Evolutionary conservation across 2,329 filamentous ascomycete genomes (phyloP), one percentile per base, ranked within the genome.

Genomic region (Diaporthe capsici): DNA sequence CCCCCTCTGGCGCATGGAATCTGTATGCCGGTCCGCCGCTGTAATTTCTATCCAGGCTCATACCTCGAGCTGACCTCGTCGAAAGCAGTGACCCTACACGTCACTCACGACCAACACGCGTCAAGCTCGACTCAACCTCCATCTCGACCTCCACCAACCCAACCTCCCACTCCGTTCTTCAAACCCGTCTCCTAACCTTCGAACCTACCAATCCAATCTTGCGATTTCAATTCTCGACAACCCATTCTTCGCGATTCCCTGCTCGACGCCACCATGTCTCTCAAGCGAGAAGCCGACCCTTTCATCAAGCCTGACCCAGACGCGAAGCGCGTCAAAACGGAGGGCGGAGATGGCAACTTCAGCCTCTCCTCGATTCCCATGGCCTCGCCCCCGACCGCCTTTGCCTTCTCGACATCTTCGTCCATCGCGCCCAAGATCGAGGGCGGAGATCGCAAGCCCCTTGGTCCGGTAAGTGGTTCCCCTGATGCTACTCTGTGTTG

Each of bases 221-320:
- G 22, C 13, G 5, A 58, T 13, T 13, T 20, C 8, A 3, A 22
- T 3, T 37, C 25, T 65, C 37, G 49, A 47, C 7, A 25, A 0
- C 9, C 5, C 31, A 25, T 53, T 53, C 12, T 28, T 42, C 47
- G n/a, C 17, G 15, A 2, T 7, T 8, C 13, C 22, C 44, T 34
- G 9, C 10, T 25, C n/a, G 31, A 25, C 22, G 44, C 20, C 34
- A 71, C 25, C 22, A 75, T 75, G 73, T 37, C 42, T 20, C 31
- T 34, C 15, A 75, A 75, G 44, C 73, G 73, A 71, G 63, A 28
- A 31, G 65, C 73, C 25, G 55, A 49, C 15, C 42, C 51, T 3
- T 75, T 71, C 55, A 53, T 71, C 55, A 71, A 75, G 65, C 60
- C 72, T 15, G 65, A 75, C 31, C 67, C 65, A 15, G 65, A 47